A percentile compares a stretch with the other conserved stretches of the same genome.
These are phyloP conservation scores for Eucalyptus regnans DNA, from an alignment of 345 rosid genomes.

Conservation along the genomic window DNA sequence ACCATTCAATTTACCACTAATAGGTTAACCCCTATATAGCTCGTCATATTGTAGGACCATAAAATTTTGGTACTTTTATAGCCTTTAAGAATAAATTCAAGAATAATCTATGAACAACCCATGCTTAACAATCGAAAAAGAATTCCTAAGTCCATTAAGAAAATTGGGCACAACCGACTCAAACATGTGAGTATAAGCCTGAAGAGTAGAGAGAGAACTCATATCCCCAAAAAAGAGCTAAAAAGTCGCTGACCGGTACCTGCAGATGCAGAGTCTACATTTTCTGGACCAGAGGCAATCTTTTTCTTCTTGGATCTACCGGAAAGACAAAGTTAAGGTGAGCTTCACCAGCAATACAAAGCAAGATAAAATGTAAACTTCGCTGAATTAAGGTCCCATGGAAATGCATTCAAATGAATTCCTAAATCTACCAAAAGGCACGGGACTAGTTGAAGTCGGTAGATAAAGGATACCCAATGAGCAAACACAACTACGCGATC, in stretches of 20 bases:
- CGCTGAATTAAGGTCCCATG: neutral
- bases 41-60: neutral
- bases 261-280: constrained; percentile 21
- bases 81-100: neutral
- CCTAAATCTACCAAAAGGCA: neutral
- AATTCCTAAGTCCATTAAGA: neutral
- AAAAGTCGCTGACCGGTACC: constrained; percentile 4
- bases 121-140: neutral
- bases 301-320: constrained; percentile 56
- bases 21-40: neutral
- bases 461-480: neutral
- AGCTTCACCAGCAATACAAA: neutral
- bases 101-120: neutral
- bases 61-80: neutral
- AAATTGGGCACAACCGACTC: neutral
- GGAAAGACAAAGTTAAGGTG: neutral
- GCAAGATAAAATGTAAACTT: neutral
- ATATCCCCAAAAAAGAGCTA: neutral
- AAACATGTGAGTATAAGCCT: neutral
- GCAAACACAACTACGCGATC: neutral
- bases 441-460: neutral
- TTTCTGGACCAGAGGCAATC: constrained; percentile 25
- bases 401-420: neutral
- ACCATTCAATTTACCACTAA: neutral
- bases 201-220: neutral